phyloP scores from a whole-genome alignment of 306 rosid species.

The Pterocarpus santalinus region DNA sequence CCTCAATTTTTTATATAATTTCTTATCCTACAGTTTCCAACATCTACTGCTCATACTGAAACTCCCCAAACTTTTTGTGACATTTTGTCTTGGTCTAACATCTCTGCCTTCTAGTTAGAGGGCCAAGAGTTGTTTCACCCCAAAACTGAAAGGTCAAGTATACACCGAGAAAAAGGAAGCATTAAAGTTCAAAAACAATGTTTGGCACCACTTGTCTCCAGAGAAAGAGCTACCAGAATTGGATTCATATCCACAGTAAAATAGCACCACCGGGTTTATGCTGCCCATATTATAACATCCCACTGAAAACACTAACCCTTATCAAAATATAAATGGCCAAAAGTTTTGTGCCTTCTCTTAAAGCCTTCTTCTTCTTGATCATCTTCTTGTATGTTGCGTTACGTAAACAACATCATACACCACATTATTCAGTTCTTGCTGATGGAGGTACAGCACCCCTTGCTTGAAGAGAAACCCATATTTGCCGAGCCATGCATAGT shows the following conservation, averaged over 20 bases:
- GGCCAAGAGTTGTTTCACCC: not conserved
- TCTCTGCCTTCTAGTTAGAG: not conserved
- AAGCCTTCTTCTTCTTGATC: not conserved
- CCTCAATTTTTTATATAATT: too few species aligned
- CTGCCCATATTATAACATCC: conserved; percentile 49
- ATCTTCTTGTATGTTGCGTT: conserved; percentile 30
- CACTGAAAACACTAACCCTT: conserved; percentile 42
- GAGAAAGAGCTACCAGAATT: conserved; percentile 48
- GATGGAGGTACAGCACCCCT: conserved; percentile 44
- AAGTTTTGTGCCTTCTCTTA: not conserved
- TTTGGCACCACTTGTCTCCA: conserved; percentile 13
- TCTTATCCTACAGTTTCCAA: too few species aligned
- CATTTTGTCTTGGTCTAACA: not conserved
- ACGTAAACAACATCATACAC: conserved; percentile 29
- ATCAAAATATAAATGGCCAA: conserved; percentile 30
- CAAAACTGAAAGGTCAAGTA: not conserved
- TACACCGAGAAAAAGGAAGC: not conserved
- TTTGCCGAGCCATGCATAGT: not conserved
- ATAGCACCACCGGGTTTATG: conserved; percentile 31
- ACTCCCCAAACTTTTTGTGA: not conserved
- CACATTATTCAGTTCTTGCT: conserved; percentile 28
- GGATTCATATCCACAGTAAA: conserved; percentile 19
- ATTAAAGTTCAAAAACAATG: conserved; percentile 47
- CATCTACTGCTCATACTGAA: not conserved
- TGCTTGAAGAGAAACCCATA: not conserved